Conservation (phyloP, 1,284 basidiomycete species). For the Ustilago vetiveriae region DNA sequence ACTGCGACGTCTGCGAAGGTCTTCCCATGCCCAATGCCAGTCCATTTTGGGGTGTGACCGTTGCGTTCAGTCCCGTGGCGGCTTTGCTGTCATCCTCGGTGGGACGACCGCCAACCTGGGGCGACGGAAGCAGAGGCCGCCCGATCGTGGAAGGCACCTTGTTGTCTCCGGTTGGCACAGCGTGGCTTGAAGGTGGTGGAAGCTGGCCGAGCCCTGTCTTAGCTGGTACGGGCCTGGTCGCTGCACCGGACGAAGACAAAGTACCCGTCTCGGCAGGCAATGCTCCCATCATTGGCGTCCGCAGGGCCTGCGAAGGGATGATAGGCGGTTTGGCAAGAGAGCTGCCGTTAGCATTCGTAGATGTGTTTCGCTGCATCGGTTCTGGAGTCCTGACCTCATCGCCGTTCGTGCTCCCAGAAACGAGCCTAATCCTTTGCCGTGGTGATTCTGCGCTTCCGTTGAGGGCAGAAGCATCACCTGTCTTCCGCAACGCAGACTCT, state of each 20-base stretch:
- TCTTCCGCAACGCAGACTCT: slow-evolving; percentile 20
- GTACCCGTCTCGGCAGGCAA: slow-evolving; percentile 33
- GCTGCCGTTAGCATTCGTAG: background rate
- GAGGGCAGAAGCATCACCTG: slow-evolving; percentile 1
- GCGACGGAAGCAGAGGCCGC: slow-evolving; percentile 27
- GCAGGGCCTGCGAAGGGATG: slow-evolving; percentile 24
- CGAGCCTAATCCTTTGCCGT: slow-evolving; percentile 35
- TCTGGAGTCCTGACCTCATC: slow-evolving; percentile 3
- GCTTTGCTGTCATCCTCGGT: slow-evolving; percentile 3
- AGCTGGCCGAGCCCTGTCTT: slow-evolving; percentile 13
- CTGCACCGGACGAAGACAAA: slow-evolving; percentile 19
- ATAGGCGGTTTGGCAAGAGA: slow-evolving; percentile 19
- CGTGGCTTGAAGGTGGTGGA: slow-evolving; percentile 32
- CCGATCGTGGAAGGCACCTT: slow-evolving; percentile 9
- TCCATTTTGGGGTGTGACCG: slow-evolving; percentile 1
- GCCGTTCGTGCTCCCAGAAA: slow-evolving; percentile 5
- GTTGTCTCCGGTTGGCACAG: slow-evolving; percentile 10
- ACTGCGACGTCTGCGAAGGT: slow-evolving; percentile 18
- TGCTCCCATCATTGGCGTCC: slow-evolving; percentile 14
- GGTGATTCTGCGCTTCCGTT: slow-evolving; percentile 18
- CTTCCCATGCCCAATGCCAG: slow-evolving; percentile 28
- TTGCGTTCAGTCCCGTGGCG: background rate
- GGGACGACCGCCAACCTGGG: slow-evolving; percentile 5
- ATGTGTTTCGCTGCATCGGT: background rate
- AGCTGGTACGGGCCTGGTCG: slow-evolving; percentile 4